Percentiles rank a stretch among this genome's conserved stretches.
Conservation (phyloP, 768 basidiomycete species). For the Podaxis carcinomalis region DNA sequence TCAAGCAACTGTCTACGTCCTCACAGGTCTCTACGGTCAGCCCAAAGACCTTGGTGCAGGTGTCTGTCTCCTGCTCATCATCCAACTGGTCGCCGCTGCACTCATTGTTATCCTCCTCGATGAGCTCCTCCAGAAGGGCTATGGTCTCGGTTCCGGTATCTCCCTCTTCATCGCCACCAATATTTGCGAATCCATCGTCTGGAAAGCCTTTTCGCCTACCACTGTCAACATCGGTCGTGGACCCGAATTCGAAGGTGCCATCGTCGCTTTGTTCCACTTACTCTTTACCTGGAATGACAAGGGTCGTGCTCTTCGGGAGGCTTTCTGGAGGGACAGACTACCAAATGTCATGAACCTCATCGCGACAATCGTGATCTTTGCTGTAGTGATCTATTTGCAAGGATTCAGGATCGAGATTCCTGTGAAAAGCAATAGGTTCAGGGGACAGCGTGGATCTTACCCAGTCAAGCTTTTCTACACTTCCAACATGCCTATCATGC, state of each 20-base stretch:
- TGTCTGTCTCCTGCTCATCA: constrained; percentile 93
- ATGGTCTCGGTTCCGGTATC: constrained; percentile 97
- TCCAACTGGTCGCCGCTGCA: constrained; percentile 90
- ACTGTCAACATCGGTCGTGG: constrained; percentile 98
- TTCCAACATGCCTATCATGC: constrained; percentile 99
- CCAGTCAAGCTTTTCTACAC: constrained; percentile 99
- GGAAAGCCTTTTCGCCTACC: constrained; percentile 99
- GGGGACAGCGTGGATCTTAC: constrained; percentile 94
- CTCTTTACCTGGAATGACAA: constrained; percentile 99
- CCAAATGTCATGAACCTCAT: constrained; percentile 98
- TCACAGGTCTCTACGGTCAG: constrained; percentile 94
- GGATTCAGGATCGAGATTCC: constrained; percentile 99
- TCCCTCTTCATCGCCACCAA: constrained; percentile 99
- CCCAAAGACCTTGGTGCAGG: constrained; percentile 93
- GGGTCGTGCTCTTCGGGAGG: constrained; percentile 92
- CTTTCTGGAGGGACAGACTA: constrained; percentile 95
- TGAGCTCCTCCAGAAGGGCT: constrained; percentile 98
- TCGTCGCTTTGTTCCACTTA: constrained; percentile 95
- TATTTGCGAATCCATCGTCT: constrained; percentile 98
- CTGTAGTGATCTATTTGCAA: constrained; percentile 95
- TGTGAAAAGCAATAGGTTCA: constrained; percentile 93
- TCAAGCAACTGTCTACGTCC: constrained; percentile 94
- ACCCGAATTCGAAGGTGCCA: constrained; percentile 95
- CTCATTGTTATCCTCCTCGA: constrained; percentile 98
- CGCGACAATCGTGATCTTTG: constrained; percentile 89